Evolutionary conservation across 2,329 filamentous ascomycete genomes (phyloP).

Genomic region (Penicillium sp.): DNA sequence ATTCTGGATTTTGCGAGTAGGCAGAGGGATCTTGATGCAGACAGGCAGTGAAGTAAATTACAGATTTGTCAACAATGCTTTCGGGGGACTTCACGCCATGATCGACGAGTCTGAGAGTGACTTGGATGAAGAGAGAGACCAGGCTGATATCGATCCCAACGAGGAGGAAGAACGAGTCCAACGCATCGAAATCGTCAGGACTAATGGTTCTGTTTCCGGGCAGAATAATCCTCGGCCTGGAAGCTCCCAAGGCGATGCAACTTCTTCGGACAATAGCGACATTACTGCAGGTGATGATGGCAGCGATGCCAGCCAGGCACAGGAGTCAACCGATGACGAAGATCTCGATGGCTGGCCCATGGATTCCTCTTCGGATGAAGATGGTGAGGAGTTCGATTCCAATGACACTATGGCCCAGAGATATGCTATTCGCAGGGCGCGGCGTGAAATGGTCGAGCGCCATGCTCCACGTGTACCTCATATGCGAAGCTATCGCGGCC

Average conservation of each 20-base stretch:
- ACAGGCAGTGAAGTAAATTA: slow-evolving; percentile 56
- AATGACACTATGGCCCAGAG: slow-evolving; percentile 43
- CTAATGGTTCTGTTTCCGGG: slow-evolving; percentile 2
- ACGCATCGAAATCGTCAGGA: slow-evolving; percentile 27
- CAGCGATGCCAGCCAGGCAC: slow-evolving; percentile 10
- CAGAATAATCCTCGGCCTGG: not conserved
- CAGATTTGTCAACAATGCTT: slow-evolving; percentile 57
- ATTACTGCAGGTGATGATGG: not conserved
- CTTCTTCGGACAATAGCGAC: not conserved
- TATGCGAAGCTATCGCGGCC: slow-evolving; percentile 58
- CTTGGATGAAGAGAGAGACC: slow-evolving; percentile 43
- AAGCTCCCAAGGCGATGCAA: not conserved
- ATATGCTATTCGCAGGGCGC: slow-evolving; percentile 48
- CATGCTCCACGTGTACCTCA: slow-evolving; percentile 56
- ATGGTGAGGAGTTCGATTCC: slow-evolving; percentile 19
- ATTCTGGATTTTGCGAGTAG: slow-evolving; percentile 61
- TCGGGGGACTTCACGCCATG: slow-evolving; percentile 55
- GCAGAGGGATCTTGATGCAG: slow-evolving; percentile 57
- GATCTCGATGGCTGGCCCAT: slow-evolving; percentile 1
- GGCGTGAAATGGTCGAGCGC: slow-evolving; percentile 52
- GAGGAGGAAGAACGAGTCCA: slow-evolving; percentile 46
- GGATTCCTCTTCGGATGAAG: slow-evolving; percentile 16
- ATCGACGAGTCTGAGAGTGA: slow-evolving; percentile 33
- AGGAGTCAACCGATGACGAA: slow-evolving; percentile 11
- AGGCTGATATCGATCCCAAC: slow-evolving; percentile 49